A percentile compares a stretch with the other conserved stretches of the same genome.
Conservation (phyloP, 495 filamentous ascomycete genomes). For the Talaromyces trachyspermus region DNA sequence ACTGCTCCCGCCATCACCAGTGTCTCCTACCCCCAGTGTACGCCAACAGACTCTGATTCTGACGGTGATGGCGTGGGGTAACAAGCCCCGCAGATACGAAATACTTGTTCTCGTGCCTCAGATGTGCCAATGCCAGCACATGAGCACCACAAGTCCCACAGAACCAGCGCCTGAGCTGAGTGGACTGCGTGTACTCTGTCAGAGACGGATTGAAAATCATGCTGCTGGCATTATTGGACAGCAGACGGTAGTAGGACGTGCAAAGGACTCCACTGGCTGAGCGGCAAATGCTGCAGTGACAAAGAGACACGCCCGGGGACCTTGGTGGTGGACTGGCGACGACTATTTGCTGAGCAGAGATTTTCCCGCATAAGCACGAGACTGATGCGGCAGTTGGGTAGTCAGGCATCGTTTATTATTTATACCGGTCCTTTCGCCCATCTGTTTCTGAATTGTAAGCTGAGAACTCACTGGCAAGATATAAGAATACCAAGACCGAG, state of each 20-base stretch:
- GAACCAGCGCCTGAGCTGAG: slow-evolving; percentile 51
- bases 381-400: slow-evolving; percentile 17
- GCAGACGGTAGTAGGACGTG: slow-evolving; percentile 42
- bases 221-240: slow-evolving; percentile 9
- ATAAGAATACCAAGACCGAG: no score
- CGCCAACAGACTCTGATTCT: slow-evolving; percentile 15
- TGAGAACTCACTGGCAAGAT: no score
- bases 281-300: slow-evolving; percentile 60
- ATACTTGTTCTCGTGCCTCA: slow-evolving; percentile 24
- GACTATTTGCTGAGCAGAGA: slow-evolving; percentile 31
- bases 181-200: slow-evolving; percentile 39
- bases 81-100: slow-evolving; percentile 39
- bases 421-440: no score
- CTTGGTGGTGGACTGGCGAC: slow-evolving; percentile 20
- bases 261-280: slow-evolving; percentile 50
- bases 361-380: slow-evolving; percentile 51
- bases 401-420: no score
- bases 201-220: slow-evolving; percentile 14
- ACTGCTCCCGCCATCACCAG: slow-evolving; percentile 51
- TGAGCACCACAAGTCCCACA: slow-evolving; percentile 64
- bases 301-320: slow-evolving; percentile 38
- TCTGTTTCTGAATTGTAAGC: no score
- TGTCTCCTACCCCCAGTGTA: slow-evolving; percentile 45
- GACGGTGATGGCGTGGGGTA: slow-evolving; percentile 24
- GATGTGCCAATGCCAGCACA: slow-evolving; percentile 41